Base-by-base conservation (phyloP, 78 protist genomes). In the Planoprotostelium fungivorum region DNA sequence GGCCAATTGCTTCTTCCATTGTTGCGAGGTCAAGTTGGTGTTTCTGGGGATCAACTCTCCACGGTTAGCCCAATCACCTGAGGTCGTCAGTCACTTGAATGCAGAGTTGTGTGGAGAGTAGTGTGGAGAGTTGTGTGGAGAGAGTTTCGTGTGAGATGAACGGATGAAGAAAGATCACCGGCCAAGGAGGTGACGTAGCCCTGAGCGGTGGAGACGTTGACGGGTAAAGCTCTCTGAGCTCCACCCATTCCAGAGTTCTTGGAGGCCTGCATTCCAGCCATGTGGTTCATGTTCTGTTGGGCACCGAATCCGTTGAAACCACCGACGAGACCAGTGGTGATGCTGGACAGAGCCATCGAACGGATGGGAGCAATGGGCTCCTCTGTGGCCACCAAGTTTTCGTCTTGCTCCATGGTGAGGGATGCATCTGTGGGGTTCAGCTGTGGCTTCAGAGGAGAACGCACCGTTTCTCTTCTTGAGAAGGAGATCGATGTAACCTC, bases 401-500 rank as follows among this genome's bases (percentile, higher is more conserved):
- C 96, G 73, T 91, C 90, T n/a, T 94, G 93, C 1, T 89, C 96
- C 37, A 94, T 83, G 35, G 85, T 85, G 31, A 90, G 73, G 39
- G 89, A 86, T 0, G 93, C 87, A 36, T 89, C 95, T 39, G 16
- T 16, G 16, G 16, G 31, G 73, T 5, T 51, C 73, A 51, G 16
- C 5, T 25, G 16, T 51, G 5, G 31, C 16, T 5, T 25, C 73
- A 51, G 16, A 25, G 31, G 5, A 51, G 31, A 51, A 51, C 73
- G 73, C 73, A 51, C 73, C 73, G 73, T 89, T 88, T 87, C 94
- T 86, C 92, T 94, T 95, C 93, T 96, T 94, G 92, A 96, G 88
- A 1, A 96, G 89, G 83, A 96, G 90, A 84, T 96, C 98, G 89
- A 96, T 96, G 91, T 96, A 96, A 84, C 97, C 97, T 36, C 94